Base-by-base conservation (phyloP, 495 filamentous ascomycete species). In the Diplogelasinospora grovesii region DNA sequence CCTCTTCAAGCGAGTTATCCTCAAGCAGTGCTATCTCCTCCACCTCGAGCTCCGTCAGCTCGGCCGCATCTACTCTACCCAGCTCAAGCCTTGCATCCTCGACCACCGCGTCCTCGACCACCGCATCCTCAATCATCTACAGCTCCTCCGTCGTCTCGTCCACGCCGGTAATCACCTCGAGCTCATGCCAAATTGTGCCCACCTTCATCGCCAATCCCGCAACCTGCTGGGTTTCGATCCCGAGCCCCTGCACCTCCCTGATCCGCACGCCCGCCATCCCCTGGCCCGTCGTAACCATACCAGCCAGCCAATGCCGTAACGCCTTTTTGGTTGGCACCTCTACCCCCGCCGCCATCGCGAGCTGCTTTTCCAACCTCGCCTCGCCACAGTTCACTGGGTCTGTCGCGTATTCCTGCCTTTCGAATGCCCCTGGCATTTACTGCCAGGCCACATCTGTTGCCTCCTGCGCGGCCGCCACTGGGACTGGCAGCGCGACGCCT, bases 221-320 rank as follows among this genome's bases (percentile, higher is more conserved):
- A n/a, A 39, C 36, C 22, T 39, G 36, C 36, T 39, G 20, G 20
- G 36, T 23, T 16, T 20, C 36, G 5, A 16, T 39, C 22, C 36
- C 36, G 5, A 22, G 21, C 22, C 5, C 22, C 20, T 39, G 36
- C 36, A 5, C 5, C 4, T 7, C 4, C 20, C 19, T 26, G 4
- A 39, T 8, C 36, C 36, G 36, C 10, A 25, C n/a, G 4, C 36
- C 36, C 13, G 5, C 29, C 6, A 15, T 14, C 13, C 29, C 29
- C 29, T 32, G 14, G 8, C 29, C 29, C 7, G 29, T 15, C 29
- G 13, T 32, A 9, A 32, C 29, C 29, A 15, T 14, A 9, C 13
- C 6, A 7, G 29, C 29, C 29, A 32, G 10, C 7, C 11, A 32
- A 9, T 32, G 29, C 29, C 29, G 29, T 15, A 32, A 32, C 29